Percentiles rank a stretch among this genome's conserved stretches.
phyloP scores from a whole-genome alignment of 2,329 filamentous ascomycete genomes.

The Diaporthe vexans region DNA sequence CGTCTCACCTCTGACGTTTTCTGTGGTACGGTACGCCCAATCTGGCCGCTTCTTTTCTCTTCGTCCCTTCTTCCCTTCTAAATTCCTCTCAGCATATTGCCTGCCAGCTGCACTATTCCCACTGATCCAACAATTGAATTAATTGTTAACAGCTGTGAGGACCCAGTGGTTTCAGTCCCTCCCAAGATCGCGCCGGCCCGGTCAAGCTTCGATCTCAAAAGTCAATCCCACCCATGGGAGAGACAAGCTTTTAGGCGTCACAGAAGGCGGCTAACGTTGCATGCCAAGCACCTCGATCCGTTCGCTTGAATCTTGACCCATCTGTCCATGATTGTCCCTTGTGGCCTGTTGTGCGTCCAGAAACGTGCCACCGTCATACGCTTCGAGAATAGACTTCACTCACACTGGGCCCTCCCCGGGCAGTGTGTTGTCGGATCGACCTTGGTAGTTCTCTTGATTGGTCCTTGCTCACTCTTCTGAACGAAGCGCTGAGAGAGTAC shows the following conservation, averaged over 20 bases:
- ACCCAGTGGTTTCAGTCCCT: background rate
- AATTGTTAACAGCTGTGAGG: background rate
- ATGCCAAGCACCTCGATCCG: background rate
- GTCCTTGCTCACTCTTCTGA: too few species aligned
- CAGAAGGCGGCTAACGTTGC: conserved; percentile 17
- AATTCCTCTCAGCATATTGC: background rate
- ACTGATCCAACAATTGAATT: background rate
- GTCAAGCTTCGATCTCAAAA: conserved; percentile 23
- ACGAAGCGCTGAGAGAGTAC: background rate
- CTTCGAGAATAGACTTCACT: background rate
- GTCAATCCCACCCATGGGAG: background rate
- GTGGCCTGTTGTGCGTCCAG: conserved; percentile 3
- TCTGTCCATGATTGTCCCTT: background rate
- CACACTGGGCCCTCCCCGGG: background rate
- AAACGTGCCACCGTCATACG: conserved; percentile 20
- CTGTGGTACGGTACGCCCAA: background rate
- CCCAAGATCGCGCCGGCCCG: background rate
- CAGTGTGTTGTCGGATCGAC: background rate
- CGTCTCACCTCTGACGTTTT: conserved; percentile 31
- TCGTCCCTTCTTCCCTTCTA: background rate
- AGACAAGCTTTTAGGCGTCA: conserved; percentile 21
- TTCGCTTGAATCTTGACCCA: conserved; percentile 2
- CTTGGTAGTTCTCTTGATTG: too few species aligned
- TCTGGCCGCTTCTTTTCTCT: background rate
- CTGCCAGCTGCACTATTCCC: background rate